Evolutionary conservation across 2,329 filamentous ascomycete genomes (phyloP).

Genomic region (Dactylellina parvicollis): DNA sequence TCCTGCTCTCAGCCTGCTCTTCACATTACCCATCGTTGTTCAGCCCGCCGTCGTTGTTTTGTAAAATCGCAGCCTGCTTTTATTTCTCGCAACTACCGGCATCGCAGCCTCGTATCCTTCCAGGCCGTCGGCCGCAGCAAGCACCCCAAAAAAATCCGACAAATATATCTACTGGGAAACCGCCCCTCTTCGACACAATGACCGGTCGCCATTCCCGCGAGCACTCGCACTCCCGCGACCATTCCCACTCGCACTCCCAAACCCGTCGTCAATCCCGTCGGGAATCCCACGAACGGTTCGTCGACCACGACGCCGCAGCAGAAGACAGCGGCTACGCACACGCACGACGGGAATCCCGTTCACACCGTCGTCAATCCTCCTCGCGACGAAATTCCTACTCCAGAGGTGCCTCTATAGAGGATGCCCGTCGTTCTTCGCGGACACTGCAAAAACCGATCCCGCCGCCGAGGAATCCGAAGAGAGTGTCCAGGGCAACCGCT

Average conservation of each 20-base stretch:
- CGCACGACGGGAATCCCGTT: conserved; percentile 12
- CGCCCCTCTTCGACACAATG: neutral
- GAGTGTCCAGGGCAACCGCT: conserved; percentile 12
- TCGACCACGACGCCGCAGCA: conserved; percentile 17
- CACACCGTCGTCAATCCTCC: conserved; percentile 25
- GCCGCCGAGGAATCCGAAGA: neutral
- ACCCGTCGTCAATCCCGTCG: conserved; percentile 32
- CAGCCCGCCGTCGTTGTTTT: neutral
- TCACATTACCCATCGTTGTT: neutral
- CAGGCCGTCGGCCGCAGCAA: neutral
- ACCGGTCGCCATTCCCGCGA: conserved; percentile 32
- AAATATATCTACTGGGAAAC: neutral
- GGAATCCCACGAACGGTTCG: conserved; percentile 29
- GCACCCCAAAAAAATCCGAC: neutral
- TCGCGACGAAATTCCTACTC: conserved; percentile 22
- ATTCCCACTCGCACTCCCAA: conserved; percentile 34
- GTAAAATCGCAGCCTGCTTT: too few relatives aligned
- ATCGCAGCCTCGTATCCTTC: neutral
- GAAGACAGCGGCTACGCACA: neutral
- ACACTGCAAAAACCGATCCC: conserved; percentile 10
- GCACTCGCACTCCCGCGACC: conserved; percentile 25
- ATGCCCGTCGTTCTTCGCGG: conserved; percentile 25
- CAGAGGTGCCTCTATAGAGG: neutral
- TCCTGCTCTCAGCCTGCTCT: too few relatives aligned
- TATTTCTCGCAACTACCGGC: too few relatives aligned